Evolutionary conservation across 2,329 filamentous ascomycete genomes (phyloP).

Genomic region (Achaetomium macrosporum): DNA sequence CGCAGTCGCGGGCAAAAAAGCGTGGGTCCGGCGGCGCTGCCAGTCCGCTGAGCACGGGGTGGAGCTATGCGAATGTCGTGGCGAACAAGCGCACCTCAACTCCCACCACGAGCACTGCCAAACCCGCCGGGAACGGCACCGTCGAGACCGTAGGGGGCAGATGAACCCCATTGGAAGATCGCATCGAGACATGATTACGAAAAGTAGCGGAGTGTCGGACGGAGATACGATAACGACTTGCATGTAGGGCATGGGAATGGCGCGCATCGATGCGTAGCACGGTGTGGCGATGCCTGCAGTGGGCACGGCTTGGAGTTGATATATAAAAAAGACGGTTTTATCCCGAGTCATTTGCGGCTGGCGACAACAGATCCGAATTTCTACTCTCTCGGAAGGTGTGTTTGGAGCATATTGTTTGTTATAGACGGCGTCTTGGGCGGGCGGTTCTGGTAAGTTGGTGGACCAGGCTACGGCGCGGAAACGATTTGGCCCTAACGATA

Average conservation of each 20-base stretch:
- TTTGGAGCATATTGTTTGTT: constrained; percentile 3
- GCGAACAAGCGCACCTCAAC: constrained; percentile 10
- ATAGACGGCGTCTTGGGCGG: not conserved
- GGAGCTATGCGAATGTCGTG: constrained; percentile 37
- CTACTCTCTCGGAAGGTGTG: not conserved
- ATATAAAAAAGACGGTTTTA: constrained; percentile 4
- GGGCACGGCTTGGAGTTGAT: constrained; percentile 6
- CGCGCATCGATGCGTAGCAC: constrained; percentile 1
- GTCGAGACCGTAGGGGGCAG: constrained; percentile 19
- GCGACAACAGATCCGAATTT: too few relatives aligned
- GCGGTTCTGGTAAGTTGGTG: too few relatives aligned
- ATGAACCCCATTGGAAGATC: constrained; percentile 10
- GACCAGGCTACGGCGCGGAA: too few relatives aligned
- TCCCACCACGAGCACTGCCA: constrained; percentile 12
- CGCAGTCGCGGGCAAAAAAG: constrained; percentile 42
- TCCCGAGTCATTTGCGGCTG: too few relatives aligned
- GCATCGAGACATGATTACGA: not conserved
- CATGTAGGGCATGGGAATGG: constrained; percentile 9
- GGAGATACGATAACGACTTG: constrained; percentile 5
- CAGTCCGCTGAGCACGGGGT: constrained; percentile 27
- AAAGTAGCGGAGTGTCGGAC: not conserved
- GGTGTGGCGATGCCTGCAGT: not conserved
- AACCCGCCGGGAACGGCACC: constrained; percentile 2
- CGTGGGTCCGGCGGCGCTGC: constrained; percentile 40
- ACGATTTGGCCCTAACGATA: too few relatives aligned